These are phyloP conservation scores for Backusella luteola DNA, from an alignment of 192 early-diverging fungal genomes.

Conservation along the genomic window DNA sequence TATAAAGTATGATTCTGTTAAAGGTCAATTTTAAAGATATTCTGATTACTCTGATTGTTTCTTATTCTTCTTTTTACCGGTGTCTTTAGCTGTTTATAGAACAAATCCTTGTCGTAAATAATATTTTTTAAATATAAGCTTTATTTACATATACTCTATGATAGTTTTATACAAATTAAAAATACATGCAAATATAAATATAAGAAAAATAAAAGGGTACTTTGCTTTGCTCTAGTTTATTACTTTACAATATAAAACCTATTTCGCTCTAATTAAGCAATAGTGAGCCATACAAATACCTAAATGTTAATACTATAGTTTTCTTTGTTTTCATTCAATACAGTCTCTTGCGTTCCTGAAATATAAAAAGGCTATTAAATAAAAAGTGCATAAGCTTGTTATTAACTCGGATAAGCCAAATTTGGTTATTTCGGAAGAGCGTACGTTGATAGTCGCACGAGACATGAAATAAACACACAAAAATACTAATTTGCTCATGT, in stretches of 20 bases:
- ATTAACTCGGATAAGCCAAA: neutral
- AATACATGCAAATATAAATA: neutral
- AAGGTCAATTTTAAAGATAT: neutral
- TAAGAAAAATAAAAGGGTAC: neutral
- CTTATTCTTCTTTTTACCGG: neutral
- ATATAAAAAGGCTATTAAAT: neutral
- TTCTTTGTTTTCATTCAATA: neutral
- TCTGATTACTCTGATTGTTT: neutral
- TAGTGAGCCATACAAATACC: neutral
- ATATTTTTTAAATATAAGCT: conserved; percentile 1
- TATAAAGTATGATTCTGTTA: neutral
- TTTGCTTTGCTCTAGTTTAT: neutral
- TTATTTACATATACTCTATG: conserved; percentile 7
- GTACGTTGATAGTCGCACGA: neutral
- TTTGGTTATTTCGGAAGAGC: conserved; percentile 2
- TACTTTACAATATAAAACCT: neutral
- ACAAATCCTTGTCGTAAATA: neutral
- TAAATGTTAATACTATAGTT: neutral
- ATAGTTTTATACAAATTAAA: conserved; percentile 2
- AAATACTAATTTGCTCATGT: neutral
- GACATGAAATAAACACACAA: neutral
- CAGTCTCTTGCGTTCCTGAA: neutral
- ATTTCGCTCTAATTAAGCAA: neutral
- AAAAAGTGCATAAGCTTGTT: neutral
- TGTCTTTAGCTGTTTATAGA: neutral